Base-by-base conservation (phyloP, 2,329 filamentous ascomycete species). In the Penicillium paneum region DNA sequence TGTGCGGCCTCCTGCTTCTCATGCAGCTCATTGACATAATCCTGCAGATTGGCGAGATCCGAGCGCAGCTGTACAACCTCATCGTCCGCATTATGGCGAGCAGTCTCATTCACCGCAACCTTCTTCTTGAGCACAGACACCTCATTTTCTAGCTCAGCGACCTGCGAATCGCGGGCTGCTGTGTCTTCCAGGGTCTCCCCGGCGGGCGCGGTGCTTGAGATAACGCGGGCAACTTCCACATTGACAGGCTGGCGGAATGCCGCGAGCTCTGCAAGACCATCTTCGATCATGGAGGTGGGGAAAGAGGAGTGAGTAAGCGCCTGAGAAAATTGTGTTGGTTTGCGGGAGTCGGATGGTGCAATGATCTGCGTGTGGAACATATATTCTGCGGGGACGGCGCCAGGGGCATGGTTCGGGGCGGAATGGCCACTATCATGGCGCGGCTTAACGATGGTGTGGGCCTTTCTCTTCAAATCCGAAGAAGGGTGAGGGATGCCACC, bases 401-500 rank as follows among this genome's bases (percentile, higher is more conserved):
- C 74, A 26, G 66, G 60, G 5, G 64, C 59, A 40, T 72, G 66
- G 8, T 66, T 63, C n/a, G 65, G 64, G 52, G 73, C 71, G 3
- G 70, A 66, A 31, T 77, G 64, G 8, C 71, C 65, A 59, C 67
- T 69, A 56, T 76, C 75, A 57, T 76, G 75, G 57, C 74, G 73
- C n/a, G 93, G 93, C 76, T 96, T 97, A 56, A 93, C 80, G 24
- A 97, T 81, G 1, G 80, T 81, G 48, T 79, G 76, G 21, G 82
- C 73, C 15, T 81, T 78, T 61, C 83, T 80, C 17, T 79, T 81
- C 67, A 64, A 64, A 44, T 58, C 60, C 34, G 64, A 59, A 24
- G 56, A 65, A 38, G 62, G 67, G 60, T 59, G 68, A 28, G 74
- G 70, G 64, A 79, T 79, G 56, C 76, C 75, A 71, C 73, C 78